A percentile compares a stretch with the other conserved stretches of the same genome.
These are phyloP conservation scores for Boletus insuetus DNA, from an alignment of 768 basidiomycete genomes.

Conservation along the genomic window DNA sequence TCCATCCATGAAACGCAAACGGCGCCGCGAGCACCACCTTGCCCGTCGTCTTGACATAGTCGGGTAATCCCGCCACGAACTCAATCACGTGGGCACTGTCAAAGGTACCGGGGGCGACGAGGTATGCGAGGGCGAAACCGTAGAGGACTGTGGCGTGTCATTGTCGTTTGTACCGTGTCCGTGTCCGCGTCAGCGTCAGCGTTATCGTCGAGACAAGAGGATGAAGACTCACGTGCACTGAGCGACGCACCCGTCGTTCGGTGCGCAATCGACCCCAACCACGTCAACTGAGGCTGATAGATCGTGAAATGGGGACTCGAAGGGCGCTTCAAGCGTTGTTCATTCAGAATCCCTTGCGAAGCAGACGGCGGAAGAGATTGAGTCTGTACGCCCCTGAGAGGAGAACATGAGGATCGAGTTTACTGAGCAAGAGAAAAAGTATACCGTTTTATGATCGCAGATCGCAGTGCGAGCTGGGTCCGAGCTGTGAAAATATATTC, in stretches of 20 bases:
- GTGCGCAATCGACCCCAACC: conserved; percentile 82
- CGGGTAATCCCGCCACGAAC: conserved; percentile 66
- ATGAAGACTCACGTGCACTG: conserved; percentile 41
- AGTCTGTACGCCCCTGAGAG: conserved; percentile 54
- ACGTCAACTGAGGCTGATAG: conserved; percentile 94
- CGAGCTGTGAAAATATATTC: conserved; percentile 30
- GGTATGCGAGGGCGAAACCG: conserved; percentile 82
- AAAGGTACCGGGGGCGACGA: conserved; percentile 77
- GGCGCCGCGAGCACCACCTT: conserved; percentile 82
- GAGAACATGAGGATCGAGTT: background rate
- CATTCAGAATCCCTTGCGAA: conserved; percentile 68
- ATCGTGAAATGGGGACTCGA: conserved; percentile 95
- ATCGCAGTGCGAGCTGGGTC: conserved; percentile 37
- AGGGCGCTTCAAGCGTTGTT: conserved; percentile 85
- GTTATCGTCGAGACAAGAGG: background rate
- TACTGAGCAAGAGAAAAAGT: background rate
- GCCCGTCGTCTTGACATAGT: conserved; percentile 68
- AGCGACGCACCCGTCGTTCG: conserved; percentile 83
- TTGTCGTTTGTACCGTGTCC: background rate
- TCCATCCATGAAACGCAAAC: conserved; percentile 88
- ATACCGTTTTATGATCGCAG: conserved; percentile 42
- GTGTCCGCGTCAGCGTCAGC: background rate
- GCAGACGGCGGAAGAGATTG: conserved; percentile 62
- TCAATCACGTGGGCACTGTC: conserved; percentile 77
- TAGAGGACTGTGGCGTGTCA: conserved; percentile 63